Evolutionary conservation across 257 asterid species (phyloP), one percentile per base, ranked within the genome.

Genomic region (Nicotiana tabacum): DNA sequence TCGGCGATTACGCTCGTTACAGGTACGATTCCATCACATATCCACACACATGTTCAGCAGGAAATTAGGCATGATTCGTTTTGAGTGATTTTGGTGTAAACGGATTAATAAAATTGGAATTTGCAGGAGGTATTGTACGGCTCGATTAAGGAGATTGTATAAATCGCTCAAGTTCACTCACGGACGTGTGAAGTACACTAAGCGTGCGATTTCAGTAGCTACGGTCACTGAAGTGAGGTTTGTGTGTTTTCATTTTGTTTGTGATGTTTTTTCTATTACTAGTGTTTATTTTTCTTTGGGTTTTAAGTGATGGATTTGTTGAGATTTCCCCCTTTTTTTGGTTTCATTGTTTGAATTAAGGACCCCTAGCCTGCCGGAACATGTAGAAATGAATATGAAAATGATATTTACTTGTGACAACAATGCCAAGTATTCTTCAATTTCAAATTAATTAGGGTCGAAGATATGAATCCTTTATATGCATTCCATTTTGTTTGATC

Each of bases 161-260:
- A 96, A 94, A 90, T 96, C 98, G 7, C 89, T 96, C 90, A 96
- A 96, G 84, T 93, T 96, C 84, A 96, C 97, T 13, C 99, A 96
- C 85, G 99, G 99, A 72, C 98, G 98, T 80, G 96, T 97, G 61
- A 94, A 92, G 84, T 96, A 94, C 85, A 90, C 92, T 17, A 96
- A 96, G 89, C 91, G 86, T 80, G 81, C 95, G 33, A 84, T 96
- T 64, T 82, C 93, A 69, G 88, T 90, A 32, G 55, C 92, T 48
- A 90, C 90, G 2, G 98, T 91, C 85, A 93, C 97, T 78, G 99
- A 94, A 90, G 98, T 92, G 89, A 93, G 99, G 99, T 93, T 85
- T 66, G 86, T 84, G 69, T 39, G 37, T 65, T 66, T 33, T 27
- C 13, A 11, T 51, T 64, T 39, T 8, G 32, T 33, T 51, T 72